Conservation (phyloP, 108 stramenopile genomes). For the Discostella stelligeroides region DNA sequence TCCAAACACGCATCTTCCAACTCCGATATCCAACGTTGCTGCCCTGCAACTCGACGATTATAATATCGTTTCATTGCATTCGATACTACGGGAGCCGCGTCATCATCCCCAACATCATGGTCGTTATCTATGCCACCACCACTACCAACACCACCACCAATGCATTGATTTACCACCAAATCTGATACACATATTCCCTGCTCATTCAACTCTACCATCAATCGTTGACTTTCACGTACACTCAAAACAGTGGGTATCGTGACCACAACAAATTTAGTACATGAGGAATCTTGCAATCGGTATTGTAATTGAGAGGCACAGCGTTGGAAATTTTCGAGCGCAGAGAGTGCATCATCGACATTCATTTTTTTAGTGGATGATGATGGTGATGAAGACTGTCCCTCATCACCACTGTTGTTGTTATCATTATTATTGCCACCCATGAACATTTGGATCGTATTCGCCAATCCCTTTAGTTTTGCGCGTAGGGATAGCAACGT, state of each 20-base stretch:
- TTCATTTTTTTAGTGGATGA: constrained; percentile 47
- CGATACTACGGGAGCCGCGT: constrained; percentile 6
- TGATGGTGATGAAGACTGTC: too few species aligned
- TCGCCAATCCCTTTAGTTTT: constrained; percentile 72
- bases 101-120: constrained; percentile 24
- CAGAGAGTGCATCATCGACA: constrained; percentile 71
- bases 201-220: constrained; percentile 64
- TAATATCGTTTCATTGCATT: constrained; percentile 73
- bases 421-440: constrained; percentile 55
- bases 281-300: constrained; percentile 50
- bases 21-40: constrained; percentile 74
- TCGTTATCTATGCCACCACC: too few species aligned
- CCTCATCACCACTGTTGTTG: neutral
- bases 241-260: constrained; percentile 90
- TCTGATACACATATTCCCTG: constrained; percentile 77
- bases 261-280: constrained; percentile 88
- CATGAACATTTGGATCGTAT: constrained; percentile 73
- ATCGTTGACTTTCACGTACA: constrained; percentile 78
- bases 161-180: constrained; percentile 86
- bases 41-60: constrained; percentile 69
- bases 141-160: constrained; percentile 37
- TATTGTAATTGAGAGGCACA: constrained; percentile 58
- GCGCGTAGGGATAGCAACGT: constrained; percentile 77
- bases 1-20: constrained; percentile 60
- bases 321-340: constrained; percentile 70